Base-by-base conservation (phyloP, 2,329 filamentous ascomycete genomes). In the Xylaria sp. region DNA sequence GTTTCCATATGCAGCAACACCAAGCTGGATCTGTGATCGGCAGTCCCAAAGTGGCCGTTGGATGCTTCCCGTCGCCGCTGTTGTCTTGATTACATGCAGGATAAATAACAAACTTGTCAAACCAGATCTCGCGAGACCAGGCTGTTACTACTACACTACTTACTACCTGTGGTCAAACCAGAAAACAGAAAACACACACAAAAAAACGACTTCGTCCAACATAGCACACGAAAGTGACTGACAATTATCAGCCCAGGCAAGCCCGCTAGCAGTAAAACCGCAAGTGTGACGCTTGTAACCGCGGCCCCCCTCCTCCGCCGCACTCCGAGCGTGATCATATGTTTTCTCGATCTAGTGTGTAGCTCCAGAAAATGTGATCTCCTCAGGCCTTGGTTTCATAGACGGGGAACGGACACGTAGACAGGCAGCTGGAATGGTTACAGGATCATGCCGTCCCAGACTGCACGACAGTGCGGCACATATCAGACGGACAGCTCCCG, bases 381-480 rank as follows among this genome's bases (percentile, higher is more conserved):
- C 40, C 44, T 29, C 61, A 63, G 42, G 53, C 62, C 55, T 50
- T 48, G 29, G 63, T 71, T 63, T 66, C 69, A 71, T 63, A 57
- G 63, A 71, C 50, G 63, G 63, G 60, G 50, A 60, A 60, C 21
- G 63, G 63, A 69, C 69, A 71, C 66, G 63, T 69, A 65, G 60
- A 50, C 63, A 59, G 42, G 60, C 66, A 60, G 60, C 69, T 65
- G 60, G 63, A 69, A 55, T 68, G 53, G 62, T 61, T 65, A 50
- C 68, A 60, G 62, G 65, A 64, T 63, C 60, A 65, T 67, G 57
- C 65, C 63, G 68, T 70, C 68, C 62, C 63, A 69, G 60, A 69
- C 63, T 66, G 58, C 65, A 66, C 66, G 32, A 70, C 68, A 69
- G 68, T 66, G 53, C 66, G 63, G 65, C 65, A 70, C 70, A 69